Conservation (phyloP, 495 filamentous ascomycete species). For the Xylaria flabelliformis region DNA sequence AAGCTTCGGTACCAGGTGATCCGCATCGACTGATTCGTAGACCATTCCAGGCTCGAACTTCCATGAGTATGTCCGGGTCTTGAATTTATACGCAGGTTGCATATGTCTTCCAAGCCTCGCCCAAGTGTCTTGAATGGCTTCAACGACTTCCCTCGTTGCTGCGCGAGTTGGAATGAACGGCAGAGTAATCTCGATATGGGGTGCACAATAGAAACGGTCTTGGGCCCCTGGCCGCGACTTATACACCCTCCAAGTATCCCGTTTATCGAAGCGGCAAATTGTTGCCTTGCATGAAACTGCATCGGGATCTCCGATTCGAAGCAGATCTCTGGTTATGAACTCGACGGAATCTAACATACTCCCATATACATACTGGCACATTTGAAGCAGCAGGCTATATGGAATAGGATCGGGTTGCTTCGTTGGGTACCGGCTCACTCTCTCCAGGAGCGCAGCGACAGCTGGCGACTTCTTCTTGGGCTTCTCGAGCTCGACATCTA, state of each 20-base stretch:
- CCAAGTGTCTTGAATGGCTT: conserved; percentile 13
- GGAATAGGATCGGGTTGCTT: conserved; percentile 14
- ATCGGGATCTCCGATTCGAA: conserved; percentile 9
- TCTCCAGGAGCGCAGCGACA: conserved; percentile 4
- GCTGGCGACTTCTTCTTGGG: conserved; percentile 7
- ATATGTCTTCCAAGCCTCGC: conserved; percentile 13
- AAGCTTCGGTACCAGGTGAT: conserved; percentile 5
- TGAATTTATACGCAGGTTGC: conserved; percentile 26
- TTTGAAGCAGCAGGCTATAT: conserved; percentile 13
- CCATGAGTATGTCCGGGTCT: not conserved
- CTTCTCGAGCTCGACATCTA: conserved; percentile 18
- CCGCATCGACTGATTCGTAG: conserved; percentile 15
- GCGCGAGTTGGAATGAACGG: conserved; percentile 18
- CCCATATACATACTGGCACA: conserved; percentile 22
- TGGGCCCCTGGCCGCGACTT: conserved; percentile 15
- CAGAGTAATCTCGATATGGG: conserved; percentile 21
- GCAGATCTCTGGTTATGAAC: conserved; percentile 1
- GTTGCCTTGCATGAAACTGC: conserved; percentile 16
- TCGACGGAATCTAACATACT: conserved; percentile 17
- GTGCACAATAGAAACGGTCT: conserved; percentile 25
- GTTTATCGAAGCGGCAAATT: conserved; percentile 20
- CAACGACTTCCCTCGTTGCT: conserved; percentile 14
- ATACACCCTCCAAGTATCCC: conserved; percentile 17
- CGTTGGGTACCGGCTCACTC: conserved; percentile 3
- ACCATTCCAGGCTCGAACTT: conserved; percentile 26